Percentiles rank a stretch among this genome's conserved stretches.
phyloP scores from a whole-genome alignment of 2,329 filamentous ascomycete genomes.

The Hymenoscyphus albidus region DNA sequence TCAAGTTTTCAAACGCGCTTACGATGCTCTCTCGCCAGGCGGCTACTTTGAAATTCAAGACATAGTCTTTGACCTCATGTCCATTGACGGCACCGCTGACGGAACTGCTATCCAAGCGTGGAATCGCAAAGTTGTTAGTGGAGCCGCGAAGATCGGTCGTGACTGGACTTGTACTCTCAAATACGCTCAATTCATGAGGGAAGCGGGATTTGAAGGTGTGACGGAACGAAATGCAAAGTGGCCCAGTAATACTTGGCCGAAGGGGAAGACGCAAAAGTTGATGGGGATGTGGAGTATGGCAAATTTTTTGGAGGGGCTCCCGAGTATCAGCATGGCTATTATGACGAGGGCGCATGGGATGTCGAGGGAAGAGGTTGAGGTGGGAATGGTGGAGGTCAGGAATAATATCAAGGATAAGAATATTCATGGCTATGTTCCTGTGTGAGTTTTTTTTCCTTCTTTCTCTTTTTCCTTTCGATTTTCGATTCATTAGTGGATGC shows the following conservation, averaged over 20 bases:
- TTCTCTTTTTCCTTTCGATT: background rate
- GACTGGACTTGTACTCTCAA: constrained; percentile 32
- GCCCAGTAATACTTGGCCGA: constrained; percentile 50
- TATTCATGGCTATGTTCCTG: constrained; percentile 37
- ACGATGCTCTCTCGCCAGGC: constrained; percentile 36
- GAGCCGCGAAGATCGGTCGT: constrained; percentile 16
- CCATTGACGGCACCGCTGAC: constrained; percentile 10
- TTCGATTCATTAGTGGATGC: background rate
- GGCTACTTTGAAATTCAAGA: constrained; percentile 42
- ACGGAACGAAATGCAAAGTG: constrained; percentile 46
- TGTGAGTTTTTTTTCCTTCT: constrained; percentile 21
- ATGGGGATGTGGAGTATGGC: constrained; percentile 38
- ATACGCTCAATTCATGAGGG: constrained; percentile 40
- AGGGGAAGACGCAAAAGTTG: constrained; percentile 48
- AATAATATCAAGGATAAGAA: constrained; percentile 37
- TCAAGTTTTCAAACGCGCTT: constrained; percentile 7
- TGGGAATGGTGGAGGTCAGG: constrained; percentile 38
- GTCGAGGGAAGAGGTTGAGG: constrained; percentile 37
- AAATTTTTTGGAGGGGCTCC: constrained; percentile 24
- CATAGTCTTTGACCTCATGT: constrained; percentile 7
- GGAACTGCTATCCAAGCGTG: constrained; percentile 18
- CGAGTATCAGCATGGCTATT: constrained; percentile 33
- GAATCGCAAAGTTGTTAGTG: constrained; percentile 21
- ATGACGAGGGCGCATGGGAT: constrained; percentile 40
- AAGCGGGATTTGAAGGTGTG: constrained; percentile 52